phyloP scores from a whole-genome alignment of 208 protist species.

The Sergeia podlipaevii region DNA sequence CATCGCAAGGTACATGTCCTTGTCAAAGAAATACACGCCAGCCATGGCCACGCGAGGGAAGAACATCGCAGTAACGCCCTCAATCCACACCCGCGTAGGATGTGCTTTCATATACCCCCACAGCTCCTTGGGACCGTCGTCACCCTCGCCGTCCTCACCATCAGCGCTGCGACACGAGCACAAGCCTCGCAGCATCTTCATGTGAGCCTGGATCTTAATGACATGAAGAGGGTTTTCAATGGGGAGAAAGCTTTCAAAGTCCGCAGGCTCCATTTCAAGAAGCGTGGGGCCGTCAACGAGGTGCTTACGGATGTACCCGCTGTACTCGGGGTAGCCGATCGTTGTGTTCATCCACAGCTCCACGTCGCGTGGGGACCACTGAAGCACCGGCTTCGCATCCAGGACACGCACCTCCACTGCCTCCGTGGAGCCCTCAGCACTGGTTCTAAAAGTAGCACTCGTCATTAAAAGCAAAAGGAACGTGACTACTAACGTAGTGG shows the following conservation, averaged over 20 bases:
- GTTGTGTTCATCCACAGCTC: slow-evolving; percentile 53
- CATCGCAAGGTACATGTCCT: slow-evolving; percentile 22
- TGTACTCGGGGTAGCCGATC: slow-evolving; percentile 54
- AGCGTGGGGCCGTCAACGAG: slow-evolving; percentile 46
- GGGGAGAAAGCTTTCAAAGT: slow-evolving; percentile 58
- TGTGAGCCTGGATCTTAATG: slow-evolving; percentile 47
- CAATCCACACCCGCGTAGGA: slow-evolving; percentile 32
- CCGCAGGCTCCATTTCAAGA: slow-evolving; percentile 38
- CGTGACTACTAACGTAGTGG: no score
- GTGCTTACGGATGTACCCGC: slow-evolving; percentile 35
- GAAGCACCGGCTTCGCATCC: slow-evolving; percentile 22
- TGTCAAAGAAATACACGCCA: slow-evolving; percentile 31
- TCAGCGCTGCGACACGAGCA: slow-evolving; percentile 23
- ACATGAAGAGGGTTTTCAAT: slow-evolving; percentile 46
- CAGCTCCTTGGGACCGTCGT: slow-evolving; percentile 13
- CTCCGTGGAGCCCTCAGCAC: not conserved
- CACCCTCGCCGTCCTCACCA: not conserved
- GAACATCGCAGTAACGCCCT: slow-evolving; percentile 24
- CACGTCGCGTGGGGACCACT: slow-evolving; percentile 40
- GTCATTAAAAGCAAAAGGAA: no score
- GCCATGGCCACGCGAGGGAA: slow-evolving; percentile 48
- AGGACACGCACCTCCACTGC: slow-evolving; percentile 2
- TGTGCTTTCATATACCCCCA: slow-evolving; percentile 41
- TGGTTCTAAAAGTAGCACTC: no score
- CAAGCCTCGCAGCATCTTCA: slow-evolving; percentile 30